These are phyloP conservation scores for Syncephalastrum sp. DNA, from an alignment of 371 early-diverging fungal species.

Conservation along the genomic window DNA sequence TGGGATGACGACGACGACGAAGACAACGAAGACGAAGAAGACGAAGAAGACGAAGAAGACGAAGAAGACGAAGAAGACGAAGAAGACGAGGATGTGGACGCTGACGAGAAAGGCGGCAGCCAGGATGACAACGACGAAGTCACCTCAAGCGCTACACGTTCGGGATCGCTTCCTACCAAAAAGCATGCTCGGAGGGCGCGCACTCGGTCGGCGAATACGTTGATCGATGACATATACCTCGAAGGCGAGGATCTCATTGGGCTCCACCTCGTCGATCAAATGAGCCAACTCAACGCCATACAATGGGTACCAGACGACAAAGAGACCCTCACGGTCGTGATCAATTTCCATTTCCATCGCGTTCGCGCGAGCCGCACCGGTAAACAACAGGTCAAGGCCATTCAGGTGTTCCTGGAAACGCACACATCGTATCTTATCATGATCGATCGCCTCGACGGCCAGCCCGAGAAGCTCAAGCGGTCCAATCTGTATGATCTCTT, in stretches of 20 bases:
- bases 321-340: constrained; percentile 9
- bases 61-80: constrained; percentile 4
- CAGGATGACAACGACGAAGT: constrained; percentile 1
- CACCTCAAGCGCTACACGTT: too few relatives aligned
- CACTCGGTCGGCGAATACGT: too few relatives aligned
- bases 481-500: constrained; percentile 4
- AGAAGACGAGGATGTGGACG: too few relatives aligned
- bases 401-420: constrained; percentile 24
- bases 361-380: not conserved
- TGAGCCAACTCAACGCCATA: constrained; percentile 19
- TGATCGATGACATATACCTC: too few relatives aligned
- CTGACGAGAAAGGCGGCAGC: too few relatives aligned
- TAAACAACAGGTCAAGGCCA: constrained; percentile 18
- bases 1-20: constrained; percentile 7
- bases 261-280: constrained; percentile 3
- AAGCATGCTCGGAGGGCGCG: too few relatives aligned
- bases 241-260: not conserved
- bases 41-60: not conserved
- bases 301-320: not conserved
- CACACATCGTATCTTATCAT: constrained; percentile 29
- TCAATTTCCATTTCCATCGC: constrained; percentile 20
- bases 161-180: too few relatives aligned
- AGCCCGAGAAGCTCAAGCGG: not conserved
- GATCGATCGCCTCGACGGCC: constrained; percentile 18
- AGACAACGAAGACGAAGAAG: constrained; percentile 1